These are phyloP conservation scores for Quercus suber DNA, from an alignment of 306 rosid genomes.

Conservation along the genomic window DNA sequence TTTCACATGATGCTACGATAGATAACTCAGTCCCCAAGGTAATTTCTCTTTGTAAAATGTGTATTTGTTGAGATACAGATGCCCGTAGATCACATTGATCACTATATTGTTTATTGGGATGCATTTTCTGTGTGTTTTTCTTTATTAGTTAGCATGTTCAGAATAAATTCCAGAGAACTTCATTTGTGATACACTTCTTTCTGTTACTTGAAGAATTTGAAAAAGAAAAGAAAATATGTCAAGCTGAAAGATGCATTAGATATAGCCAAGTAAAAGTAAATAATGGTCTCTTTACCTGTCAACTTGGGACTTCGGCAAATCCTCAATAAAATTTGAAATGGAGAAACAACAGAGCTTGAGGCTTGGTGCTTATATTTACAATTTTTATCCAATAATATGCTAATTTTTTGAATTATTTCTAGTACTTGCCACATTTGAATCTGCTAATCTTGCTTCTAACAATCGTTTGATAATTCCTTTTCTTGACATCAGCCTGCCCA, in stretches of 20 bases:
- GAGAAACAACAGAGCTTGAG: neutral
- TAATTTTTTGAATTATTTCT: neutral
- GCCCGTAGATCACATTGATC: neutral
- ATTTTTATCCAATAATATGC: neutral
- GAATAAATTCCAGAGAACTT: neutral
- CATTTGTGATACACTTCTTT: neutral
- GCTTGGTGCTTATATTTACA: neutral
- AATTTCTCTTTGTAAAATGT: slow-evolving; percentile 7
- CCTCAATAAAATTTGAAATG: neutral
- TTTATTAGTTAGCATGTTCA: neutral
- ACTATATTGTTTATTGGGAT: neutral
- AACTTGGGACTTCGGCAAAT: neutral
- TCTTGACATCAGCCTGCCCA: slow-evolving; percentile 53
- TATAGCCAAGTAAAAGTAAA: neutral
- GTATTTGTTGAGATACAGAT: neutral
- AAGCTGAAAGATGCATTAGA: neutral
- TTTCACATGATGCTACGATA: slow-evolving; percentile 38
- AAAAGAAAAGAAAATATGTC: neutral
- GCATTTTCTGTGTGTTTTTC: neutral
- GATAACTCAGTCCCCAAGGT: slow-evolving; percentile 76
- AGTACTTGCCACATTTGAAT: neutral
- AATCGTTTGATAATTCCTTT: slow-evolving; percentile 18
- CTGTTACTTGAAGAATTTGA: neutral
- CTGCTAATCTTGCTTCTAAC: slow-evolving; percentile 10
- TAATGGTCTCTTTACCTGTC: neutral